phyloP scores from a whole-genome alignment of 2,329 filamentous ascomycete species.

The Diaporthe caulivora region DNA sequence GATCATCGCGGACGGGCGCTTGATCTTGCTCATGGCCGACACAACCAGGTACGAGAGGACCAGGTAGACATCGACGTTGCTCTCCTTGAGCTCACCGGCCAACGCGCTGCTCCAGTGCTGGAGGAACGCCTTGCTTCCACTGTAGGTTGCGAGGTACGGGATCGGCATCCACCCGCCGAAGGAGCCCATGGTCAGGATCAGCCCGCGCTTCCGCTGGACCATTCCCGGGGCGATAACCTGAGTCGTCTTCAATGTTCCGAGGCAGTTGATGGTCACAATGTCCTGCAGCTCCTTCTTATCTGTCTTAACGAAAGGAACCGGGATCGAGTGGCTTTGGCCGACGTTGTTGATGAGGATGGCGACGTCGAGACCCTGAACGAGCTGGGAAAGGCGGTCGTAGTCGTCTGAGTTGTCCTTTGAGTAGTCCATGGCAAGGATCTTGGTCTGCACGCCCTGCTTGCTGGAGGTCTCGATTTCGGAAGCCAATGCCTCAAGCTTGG shows the following conservation, averaged over 20 bases:
- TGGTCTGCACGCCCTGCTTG: constrained; percentile 71
- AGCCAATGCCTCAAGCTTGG: constrained; percentile 85
- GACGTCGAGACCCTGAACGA: constrained; percentile 81
- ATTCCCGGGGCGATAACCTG: constrained; percentile 88
- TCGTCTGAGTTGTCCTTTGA: constrained; percentile 82
- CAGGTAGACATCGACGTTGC: constrained; percentile 90
- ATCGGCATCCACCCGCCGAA: constrained; percentile 94
- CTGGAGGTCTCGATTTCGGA: constrained; percentile 71
- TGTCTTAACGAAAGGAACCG: constrained; percentile 88
- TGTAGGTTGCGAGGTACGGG: constrained; percentile 94
- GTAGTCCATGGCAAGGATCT: constrained; percentile 93
- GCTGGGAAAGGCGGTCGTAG: constrained; percentile 78
- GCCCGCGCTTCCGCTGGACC: constrained; percentile 83
- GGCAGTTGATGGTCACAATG: constrained; percentile 96
- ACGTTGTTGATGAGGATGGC: constrained; percentile 97
- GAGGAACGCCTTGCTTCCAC: constrained; percentile 96
- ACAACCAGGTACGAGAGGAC: constrained; percentile 94
- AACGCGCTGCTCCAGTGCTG: constrained; percentile 95
- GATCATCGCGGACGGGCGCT: constrained; percentile 80
- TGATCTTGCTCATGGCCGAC: constrained; percentile 97
- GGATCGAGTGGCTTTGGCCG: constrained; percentile 92
- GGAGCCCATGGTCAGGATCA: constrained; percentile 97
- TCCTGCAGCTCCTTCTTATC: constrained; percentile 82
- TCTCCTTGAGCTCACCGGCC: constrained; percentile 82
- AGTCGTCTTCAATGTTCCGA: constrained; percentile 89